Evolutionary conservation across 1,139 yeast genomes (phyloP).

Genomic region (Candida buenavistaensis): DNA sequence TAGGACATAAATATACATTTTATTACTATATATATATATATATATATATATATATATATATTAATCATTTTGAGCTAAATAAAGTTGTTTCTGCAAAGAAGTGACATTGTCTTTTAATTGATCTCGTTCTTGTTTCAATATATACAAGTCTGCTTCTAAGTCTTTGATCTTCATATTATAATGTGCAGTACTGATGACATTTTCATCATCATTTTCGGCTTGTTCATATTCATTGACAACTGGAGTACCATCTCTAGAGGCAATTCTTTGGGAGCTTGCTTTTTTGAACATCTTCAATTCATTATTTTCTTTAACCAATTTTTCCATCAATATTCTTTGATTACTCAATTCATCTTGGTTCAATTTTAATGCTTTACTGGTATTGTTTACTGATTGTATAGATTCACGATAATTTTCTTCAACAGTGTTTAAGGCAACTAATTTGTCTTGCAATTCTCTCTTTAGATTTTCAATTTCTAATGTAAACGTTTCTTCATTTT

Average conservation of each 20-base stretch:
- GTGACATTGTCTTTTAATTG: conserved; percentile 68
- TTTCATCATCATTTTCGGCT: conserved; percentile 34
- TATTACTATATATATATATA: not conserved
- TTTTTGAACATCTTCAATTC: conserved; percentile 59
- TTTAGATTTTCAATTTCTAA: conserved; percentile 36
- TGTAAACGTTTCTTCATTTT: conserved; percentile 35
- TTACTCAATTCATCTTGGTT: conserved; percentile 71
- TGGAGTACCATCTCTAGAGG: conserved; percentile 29
- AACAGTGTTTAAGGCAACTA: conserved; percentile 36
- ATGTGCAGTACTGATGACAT: conserved; percentile 60
- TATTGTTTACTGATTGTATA: conserved; percentile 67
- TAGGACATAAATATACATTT: conserved; percentile 2
- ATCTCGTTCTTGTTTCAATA: conserved; percentile 81
- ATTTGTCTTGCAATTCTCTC: conserved; percentile 33
- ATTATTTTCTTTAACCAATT: conserved; percentile 64
- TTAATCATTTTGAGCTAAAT: conserved; percentile 23
- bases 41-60: not conserved
- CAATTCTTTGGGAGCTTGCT: conserved; percentile 35
- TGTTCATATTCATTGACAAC: conserved; percentile 14
- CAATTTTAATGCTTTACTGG: conserved; percentile 70
- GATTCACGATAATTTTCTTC: conserved; percentile 69
- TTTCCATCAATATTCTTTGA: conserved; percentile 56
- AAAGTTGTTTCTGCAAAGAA: conserved; percentile 57
- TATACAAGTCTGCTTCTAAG: conserved; percentile 79
- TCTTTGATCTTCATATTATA: conserved; percentile 78